Conservation (phyloP, 257 asterid species). For the Capsicum baccatum region DNA sequence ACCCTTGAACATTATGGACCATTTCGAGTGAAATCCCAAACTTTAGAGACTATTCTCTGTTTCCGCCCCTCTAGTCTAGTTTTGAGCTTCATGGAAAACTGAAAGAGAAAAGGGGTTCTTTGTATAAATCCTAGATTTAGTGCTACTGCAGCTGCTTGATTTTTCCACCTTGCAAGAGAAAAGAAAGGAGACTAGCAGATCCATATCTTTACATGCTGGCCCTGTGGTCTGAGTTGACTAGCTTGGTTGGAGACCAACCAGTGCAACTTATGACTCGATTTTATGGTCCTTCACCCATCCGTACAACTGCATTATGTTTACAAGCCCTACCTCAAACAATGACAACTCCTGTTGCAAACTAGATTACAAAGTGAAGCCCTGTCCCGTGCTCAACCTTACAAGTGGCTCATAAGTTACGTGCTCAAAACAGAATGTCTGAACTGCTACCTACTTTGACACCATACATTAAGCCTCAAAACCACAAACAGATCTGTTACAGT, state of each 20-base stretch:
- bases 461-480: neutral
- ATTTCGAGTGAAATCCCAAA: neutral
- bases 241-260: neutral
- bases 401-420: neutral
- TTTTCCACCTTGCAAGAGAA: neutral
- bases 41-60: neutral
- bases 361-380: neutral
- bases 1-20: neutral
- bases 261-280: neutral
- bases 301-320: neutral
- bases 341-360: neutral
- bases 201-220: neutral
- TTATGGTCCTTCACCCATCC: neutral
- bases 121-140: neutral
- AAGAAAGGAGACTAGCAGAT: neutral
- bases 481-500: neutral
- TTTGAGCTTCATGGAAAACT: neutral
- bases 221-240: neutral
- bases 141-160: neutral
- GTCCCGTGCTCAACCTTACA: neutral
- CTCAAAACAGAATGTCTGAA: neutral
- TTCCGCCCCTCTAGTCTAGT: neutral
- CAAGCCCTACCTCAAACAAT: neutral
- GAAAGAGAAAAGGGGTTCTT: neutral
- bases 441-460: neutral